Base-by-base conservation (phyloP, 768 basidiomycete genomes). In the Lactarius indigo region DNA sequence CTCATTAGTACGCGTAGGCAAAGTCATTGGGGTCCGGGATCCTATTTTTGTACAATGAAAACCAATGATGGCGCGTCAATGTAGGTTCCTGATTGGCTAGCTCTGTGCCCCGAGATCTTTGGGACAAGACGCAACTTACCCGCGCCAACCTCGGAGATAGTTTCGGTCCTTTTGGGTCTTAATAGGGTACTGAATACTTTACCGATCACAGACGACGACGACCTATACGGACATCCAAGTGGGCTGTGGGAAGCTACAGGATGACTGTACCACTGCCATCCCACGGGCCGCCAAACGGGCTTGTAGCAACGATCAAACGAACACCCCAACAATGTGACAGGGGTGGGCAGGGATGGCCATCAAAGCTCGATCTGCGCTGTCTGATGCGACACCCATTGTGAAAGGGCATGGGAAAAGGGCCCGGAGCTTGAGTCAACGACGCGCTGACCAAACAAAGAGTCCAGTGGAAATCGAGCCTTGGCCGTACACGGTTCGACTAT, bases 311-410 rank as follows among this genome's bases (percentile, higher is more conserved):
- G 52, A 59, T 50, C 62, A 59, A 62, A 54, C 63, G 31, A 68
- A 31, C 42, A 63, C 62, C 47, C 63, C 52, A 64, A 26, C 66
- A 64, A 68, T 15, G 7, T 64, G 62, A 67, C 66, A 67, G 66
- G 55, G 57, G 31, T 20, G 26, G 33, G 47, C 20, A 23, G 41
- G 52, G 41, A 35, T 63, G 42, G 50, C 37, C 57, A 54, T 54
- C 39, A 55, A 13, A 44, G 18, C 57, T 30, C 41, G 18, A 52
- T 55, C 50, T 8, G 66, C 44, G 30, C 17, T 55, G 57, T 63
- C 31, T 39, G 61, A 59, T 67, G 35, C 44, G 9, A 39, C 15
- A 31, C 7, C 1, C 59, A 52, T 47, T 7, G 50, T 23, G 37
- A 41, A 12, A 20, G 9, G 35, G 10, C 35, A 58, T 52, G 61